Conservation (phyloP, 2,329 filamentous ascomycete genomes). For the Xylariaceae sp. region DNA sequence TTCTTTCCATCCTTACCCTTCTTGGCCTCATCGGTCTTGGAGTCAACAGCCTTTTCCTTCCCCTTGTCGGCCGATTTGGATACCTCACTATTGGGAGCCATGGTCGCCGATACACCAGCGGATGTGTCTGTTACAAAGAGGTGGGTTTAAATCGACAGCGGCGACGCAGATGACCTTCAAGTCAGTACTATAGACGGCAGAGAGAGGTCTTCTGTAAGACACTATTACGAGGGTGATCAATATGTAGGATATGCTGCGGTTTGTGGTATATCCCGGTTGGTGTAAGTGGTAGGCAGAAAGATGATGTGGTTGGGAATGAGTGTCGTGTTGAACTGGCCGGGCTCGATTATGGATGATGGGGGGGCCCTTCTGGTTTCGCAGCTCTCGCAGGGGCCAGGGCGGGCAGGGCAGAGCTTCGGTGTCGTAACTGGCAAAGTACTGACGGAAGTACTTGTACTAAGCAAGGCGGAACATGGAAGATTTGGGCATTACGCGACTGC, state of each 20-base stretch:
- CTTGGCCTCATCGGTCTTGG: conserved; percentile 52
- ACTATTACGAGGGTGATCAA: background rate
- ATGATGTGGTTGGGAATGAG: background rate
- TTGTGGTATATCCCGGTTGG: background rate
- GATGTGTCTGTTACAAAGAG: conserved; percentile 14
- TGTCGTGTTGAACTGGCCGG: background rate
- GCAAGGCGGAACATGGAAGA: conserved; percentile 20
- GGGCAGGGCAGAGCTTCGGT: background rate
- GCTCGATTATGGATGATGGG: background rate
- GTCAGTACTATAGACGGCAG: background rate
- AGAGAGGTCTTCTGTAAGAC: background rate
- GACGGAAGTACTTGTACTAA: background rate
- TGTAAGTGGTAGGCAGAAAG: background rate
- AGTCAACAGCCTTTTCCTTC: conserved; percentile 84
- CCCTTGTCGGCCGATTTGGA: conserved; percentile 84
- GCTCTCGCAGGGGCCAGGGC: background rate
- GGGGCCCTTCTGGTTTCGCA: conserved; percentile 4
- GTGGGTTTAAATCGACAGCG: background rate
- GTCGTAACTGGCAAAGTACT: background rate
- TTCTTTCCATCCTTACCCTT: conserved; percentile 71
- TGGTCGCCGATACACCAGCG: conserved; percentile 41
- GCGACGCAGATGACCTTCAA: background rate
- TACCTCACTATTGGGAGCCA: conserved; percentile 92
- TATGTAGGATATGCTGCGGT: background rate
- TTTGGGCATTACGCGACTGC: conserved; percentile 29